A percentile compares a stretch with the other conserved stretches of the same genome.
These are phyloP conservation scores for Wickerhamiella infanticola DNA, from an alignment of 1,139 yeast species.

Conservation along the genomic window DNA sequence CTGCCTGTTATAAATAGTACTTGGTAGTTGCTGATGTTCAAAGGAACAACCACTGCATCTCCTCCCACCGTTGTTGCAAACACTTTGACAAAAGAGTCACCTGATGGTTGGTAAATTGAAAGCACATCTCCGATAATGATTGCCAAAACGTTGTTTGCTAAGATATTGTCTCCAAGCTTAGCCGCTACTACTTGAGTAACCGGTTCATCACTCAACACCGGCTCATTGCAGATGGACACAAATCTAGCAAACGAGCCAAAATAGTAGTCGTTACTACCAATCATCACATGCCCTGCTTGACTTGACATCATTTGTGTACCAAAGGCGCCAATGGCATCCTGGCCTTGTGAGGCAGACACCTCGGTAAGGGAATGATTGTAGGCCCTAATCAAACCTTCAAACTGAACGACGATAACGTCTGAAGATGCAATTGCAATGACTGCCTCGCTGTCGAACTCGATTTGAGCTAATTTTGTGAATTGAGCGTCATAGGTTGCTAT, in stretches of 20 bases:
- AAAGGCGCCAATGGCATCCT: background rate
- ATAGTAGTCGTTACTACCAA: background rate
- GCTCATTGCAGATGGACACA: background rate
- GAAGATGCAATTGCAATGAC: background rate
- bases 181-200: background rate
- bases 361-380: background rate
- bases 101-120: conserved; percentile 2
- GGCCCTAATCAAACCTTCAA: background rate
- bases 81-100: background rate
- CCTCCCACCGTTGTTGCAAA: background rate
- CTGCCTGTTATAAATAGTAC: conserved; percentile 63
- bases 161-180: conserved; percentile 1
- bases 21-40: conserved; percentile 35
- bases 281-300: background rate
- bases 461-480: background rate
- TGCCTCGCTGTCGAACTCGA: background rate
- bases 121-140: conserved; percentile 1
- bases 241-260: background rate
- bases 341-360: background rate
- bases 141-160: background rate
- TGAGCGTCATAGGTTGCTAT: conserved; percentile 1
- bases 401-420: background rate
- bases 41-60: background rate
- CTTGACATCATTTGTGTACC: background rate
- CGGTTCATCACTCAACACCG: background rate